A percentile compares a stretch with the other conserved stretches of the same genome.
Evolutionary conservation across 2,329 filamentous ascomycete species (phyloP).

Genomic region (Hortaea werneckii): DNA sequence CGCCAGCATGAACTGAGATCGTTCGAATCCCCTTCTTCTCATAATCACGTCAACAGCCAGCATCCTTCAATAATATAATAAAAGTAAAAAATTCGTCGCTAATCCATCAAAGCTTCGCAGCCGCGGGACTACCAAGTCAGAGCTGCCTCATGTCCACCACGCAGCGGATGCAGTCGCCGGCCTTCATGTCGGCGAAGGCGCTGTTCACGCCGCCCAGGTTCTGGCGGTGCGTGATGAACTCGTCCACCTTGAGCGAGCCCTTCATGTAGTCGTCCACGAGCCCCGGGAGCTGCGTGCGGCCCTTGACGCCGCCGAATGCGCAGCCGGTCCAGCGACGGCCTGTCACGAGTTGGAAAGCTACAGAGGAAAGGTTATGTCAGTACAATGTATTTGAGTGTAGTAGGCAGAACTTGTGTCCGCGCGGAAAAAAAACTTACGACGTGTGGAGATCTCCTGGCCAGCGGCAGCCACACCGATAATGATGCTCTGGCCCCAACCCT

Average conservation of each 20-base stretch:
- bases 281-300: conserved; percentile 77
- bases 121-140: background rate
- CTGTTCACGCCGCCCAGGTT: conserved; percentile 72
- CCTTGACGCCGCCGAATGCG: conserved; percentile 97
- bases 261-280: conserved; percentile 84
- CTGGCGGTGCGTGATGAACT: conserved; percentile 97
- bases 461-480: conserved; percentile 95
- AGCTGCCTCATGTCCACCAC: conserved; percentile 58
- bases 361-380: background rate
- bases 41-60: too few relatives aligned
- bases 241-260: conserved; percentile 90
- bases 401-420: background rate
- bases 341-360: conserved; percentile 96
- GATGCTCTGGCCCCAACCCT: conserved; percentile 97
- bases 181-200: conserved; percentile 90
- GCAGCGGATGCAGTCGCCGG: conserved; percentile 91
- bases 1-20: too few relatives aligned
- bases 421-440: conserved; percentile 65
- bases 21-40: too few relatives aligned
- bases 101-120: too few relatives aligned
- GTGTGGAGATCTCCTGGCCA: conserved; percentile 87
- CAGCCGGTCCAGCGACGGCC: conserved; percentile 97
- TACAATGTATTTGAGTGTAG: background rate
- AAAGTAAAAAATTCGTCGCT: too few relatives aligned
- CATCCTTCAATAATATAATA: too few relatives aligned